Percentiles rank a stretch among this genome's conserved stretches.
These are phyloP conservation scores for Paxillus ammoniavirescens DNA, from an alignment of 768 basidiomycete species.

Conservation along the genomic window DNA sequence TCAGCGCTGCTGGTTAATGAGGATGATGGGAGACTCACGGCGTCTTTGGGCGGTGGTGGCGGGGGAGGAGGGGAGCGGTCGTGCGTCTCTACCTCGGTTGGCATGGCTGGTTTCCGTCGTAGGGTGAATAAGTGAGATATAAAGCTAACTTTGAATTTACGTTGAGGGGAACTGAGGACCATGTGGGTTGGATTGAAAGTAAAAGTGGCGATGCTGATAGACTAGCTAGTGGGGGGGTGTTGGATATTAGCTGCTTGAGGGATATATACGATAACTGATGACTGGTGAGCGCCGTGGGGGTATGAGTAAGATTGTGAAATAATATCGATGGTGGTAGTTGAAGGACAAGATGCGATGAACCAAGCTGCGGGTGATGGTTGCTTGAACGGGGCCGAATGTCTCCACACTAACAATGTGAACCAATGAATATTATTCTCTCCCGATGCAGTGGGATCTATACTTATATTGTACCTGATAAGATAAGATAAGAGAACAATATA, in stretches of 20 bases:
- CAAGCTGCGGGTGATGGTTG: not conserved
- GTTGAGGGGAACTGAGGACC: slow-evolving; percentile 7
- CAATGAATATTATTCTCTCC: not conserved
- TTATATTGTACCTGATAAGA: slow-evolving; percentile 21
- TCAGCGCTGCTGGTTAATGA: not conserved
- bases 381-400: not conserved
- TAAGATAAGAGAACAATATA: slow-evolving; percentile 13
- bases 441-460: not conserved
- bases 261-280: not conserved
- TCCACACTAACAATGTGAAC: not conserved
- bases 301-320: not conserved
- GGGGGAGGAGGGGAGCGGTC: slow-evolving; percentile 13
- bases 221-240: not conserved
- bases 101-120: slow-evolving; percentile 12
- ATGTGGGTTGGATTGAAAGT: slow-evolving; percentile 4
- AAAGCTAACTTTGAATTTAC: slow-evolving; percentile 8
- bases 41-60: slow-evolving; percentile 25
- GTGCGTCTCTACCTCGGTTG: not conserved
- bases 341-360: slow-evolving; percentile 2
- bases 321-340: slow-evolving; percentile 6
- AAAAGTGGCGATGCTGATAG: not conserved
- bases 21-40: not conserved
- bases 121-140: slow-evolving; percentile 11
- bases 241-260: not conserved
- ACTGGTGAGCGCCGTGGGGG: not conserved